Percentiles rank a stretch among this genome's conserved stretches.
Conservation (phyloP, 225 moss, liverwort and hornwort genomes). For the Sphagnum tenellum region DNA sequence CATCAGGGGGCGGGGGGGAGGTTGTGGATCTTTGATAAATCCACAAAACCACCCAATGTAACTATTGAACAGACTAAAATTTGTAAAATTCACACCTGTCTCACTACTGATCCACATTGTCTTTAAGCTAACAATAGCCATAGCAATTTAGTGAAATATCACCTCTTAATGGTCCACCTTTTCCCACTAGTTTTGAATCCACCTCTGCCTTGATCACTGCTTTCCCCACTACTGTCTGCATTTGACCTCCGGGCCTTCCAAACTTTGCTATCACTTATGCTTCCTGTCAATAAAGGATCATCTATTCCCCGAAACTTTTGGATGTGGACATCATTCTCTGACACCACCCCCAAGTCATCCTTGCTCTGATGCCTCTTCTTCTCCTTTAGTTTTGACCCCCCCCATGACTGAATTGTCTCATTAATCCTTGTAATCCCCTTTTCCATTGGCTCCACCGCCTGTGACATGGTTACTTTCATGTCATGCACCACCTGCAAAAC, state of each 20-base stretch:
- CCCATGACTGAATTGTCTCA: slow-evolving; percentile 72
- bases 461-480: slow-evolving; percentile 75
- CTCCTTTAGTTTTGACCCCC: slow-evolving; percentile 36
- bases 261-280: slow-evolving; percentile 85
- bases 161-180: slow-evolving; percentile 86
- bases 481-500: slow-evolving; percentile 80
- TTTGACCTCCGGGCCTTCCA: slow-evolving; percentile 64
- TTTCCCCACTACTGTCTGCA: slow-evolving; percentile 93
- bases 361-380: slow-evolving; percentile 64
- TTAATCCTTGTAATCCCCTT: slow-evolving; percentile 74
- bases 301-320: slow-evolving; percentile 64
- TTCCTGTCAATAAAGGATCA: slow-evolving; percentile 80
- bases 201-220: slow-evolving; percentile 73
- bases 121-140: slow-evolving; percentile 2
- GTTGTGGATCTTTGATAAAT: no score
- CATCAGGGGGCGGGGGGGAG: no score
- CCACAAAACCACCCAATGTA: no score
- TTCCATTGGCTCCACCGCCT: slow-evolving; percentile 88
- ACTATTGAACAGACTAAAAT: no score
- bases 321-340: slow-evolving; percentile 16
- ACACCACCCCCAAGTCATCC: slow-evolving; percentile 67
- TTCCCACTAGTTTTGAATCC: slow-evolving; percentile 74
- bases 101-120: no score
- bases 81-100: no score
- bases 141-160: slow-evolving; percentile 36